Conservation (phyloP, 345 rosid species). For the Hypericum perforatum region DNA sequence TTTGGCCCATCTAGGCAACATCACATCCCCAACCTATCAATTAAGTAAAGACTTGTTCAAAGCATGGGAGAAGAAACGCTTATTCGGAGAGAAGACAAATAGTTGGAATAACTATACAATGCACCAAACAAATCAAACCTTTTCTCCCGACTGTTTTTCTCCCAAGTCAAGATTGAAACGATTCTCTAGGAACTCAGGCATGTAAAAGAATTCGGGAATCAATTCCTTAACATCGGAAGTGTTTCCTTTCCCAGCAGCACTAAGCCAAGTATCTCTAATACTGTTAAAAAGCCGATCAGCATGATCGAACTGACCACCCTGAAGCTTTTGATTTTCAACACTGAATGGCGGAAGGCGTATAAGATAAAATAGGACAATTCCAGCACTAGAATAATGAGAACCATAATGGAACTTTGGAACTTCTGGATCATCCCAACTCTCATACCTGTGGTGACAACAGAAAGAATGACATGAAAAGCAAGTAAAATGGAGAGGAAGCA, state of each 20-base stretch:
- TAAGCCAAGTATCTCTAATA: slow-evolving; percentile 87
- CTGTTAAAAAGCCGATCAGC: slow-evolving; percentile 98
- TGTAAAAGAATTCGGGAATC: slow-evolving; percentile 97
- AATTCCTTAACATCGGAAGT: slow-evolving; percentile 98
- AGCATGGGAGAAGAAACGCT: background rate
- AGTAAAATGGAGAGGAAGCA: background rate
- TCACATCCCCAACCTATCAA: slow-evolving; percentile 75
- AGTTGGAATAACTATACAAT: no score
- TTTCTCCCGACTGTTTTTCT: slow-evolving; percentile 96
- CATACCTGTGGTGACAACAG: slow-evolving; percentile 47
- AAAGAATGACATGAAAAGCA: slow-evolving; percentile 1
- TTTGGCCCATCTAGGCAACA: slow-evolving; percentile 96
- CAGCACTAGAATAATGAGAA: slow-evolving; percentile 99
- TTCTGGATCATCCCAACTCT: slow-evolving; percentile 99
- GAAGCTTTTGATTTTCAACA: slow-evolving; percentile 94
- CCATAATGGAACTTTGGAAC: slow-evolving; percentile 99
- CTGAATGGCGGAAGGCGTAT: slow-evolving; percentile 97
- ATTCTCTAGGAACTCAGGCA: slow-evolving; percentile 92
- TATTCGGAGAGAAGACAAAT: background rate
- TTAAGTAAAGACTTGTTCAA: slow-evolving; percentile 3
- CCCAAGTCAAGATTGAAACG: slow-evolving; percentile 82
- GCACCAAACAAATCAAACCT: slow-evolving; percentile 44
- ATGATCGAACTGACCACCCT: slow-evolving; percentile 99
- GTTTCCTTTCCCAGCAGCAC: slow-evolving; percentile 98
- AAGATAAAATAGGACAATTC: slow-evolving; percentile 96